These are phyloP conservation scores for Ambispora gerdemannii DNA, from an alignment of 192 early-diverging fungal species.

Conservation along the genomic window DNA sequence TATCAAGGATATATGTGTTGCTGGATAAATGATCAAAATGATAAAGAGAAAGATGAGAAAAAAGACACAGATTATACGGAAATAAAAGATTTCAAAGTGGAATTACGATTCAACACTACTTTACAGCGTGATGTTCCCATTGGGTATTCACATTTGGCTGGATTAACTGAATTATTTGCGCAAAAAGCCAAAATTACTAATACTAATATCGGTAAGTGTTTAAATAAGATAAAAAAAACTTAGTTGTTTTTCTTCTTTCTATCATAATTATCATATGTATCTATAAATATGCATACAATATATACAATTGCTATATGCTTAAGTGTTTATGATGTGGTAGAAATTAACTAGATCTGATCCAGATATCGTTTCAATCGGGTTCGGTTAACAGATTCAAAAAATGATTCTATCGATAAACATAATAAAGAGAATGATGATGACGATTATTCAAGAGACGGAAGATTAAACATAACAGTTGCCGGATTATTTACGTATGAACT, in stretches of 20 bases:
- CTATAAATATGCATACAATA: no score
- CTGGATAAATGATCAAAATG: slow-evolving; percentile 27
- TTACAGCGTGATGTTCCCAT: slow-evolving; percentile 36
- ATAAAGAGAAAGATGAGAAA: slow-evolving; percentile 34
- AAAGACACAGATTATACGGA: no score
- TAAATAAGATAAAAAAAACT: no score
- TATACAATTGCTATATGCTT: background rate
- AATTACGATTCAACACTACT: slow-evolving; percentile 38
- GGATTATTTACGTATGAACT: slow-evolving; percentile 52
- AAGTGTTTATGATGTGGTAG: no score
- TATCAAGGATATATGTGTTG: slow-evolving; percentile 30
- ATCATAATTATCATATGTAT: no score
- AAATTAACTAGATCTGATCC: slow-evolving; percentile 23
- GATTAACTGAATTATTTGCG: slow-evolving; percentile 36
- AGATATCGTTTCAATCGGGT: slow-evolving; percentile 27
- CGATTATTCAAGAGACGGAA: background rate
- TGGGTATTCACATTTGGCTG: slow-evolving; percentile 38
- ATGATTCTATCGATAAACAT: background rate
- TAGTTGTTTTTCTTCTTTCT: no score
- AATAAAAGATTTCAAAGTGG: no score
- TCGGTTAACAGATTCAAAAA: slow-evolving; percentile 22
- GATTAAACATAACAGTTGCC: slow-evolving; percentile 29
- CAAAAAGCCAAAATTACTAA: slow-evolving; percentile 4
- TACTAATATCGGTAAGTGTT: slow-evolving; percentile 1
- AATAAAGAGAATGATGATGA: background rate